Evolutionary conservation across 352 stramenopile genomes (phyloP), one percentile per base, ranked within the genome.

Genomic region (Pythium aquatile): DNA sequence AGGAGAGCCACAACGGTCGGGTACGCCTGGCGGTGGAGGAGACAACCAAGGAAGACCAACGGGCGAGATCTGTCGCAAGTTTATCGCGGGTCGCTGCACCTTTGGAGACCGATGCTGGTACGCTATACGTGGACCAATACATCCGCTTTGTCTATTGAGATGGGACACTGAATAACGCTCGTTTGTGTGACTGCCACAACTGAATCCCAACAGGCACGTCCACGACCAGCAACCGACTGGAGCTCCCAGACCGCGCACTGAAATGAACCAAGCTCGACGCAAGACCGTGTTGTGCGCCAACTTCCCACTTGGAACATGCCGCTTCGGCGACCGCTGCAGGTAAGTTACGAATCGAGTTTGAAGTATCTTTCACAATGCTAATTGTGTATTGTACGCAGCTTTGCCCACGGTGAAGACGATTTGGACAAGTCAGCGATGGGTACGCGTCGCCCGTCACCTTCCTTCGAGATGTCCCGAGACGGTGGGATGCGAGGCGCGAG

Each of bases 31-130:
- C 30, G 26, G 48, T 55, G 48, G 48, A 55, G 48, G 30, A 28
- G 52, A 29, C 4, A 44, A 46, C 14, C 52, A 30, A 28, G 33
- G 52, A 30, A 67, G 72, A 3, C 77, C 69, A 28, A 83, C 79
- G 17, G 72, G 79, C 39, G 74, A 93, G 69, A 37, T 95, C 8
- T 95, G 86, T 57, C 85, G 83, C 61, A 90, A 93, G 33, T 95
- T 89, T 63, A 39, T 89, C 51, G 62, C 68, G 11, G 83, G 81
- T 29, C 72, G 75, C 37, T 95, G 86, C 74, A 84, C 74, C 3
- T 93, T 88, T 78, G 86, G 86, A 30, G 86, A 91, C 56, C 79
- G 76, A 72, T 94, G 86, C 79, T 87, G 82, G 82, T 94, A 94
- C 65, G 84, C 55, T 66, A 49, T 61, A 33, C 47, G 62, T 68